A percentile compares a stretch with the other conserved stretches of the same genome.
phyloP scores from a whole-genome alignment of 768 basidiomycete species.

The Phaeotremella skinneri region DNA sequence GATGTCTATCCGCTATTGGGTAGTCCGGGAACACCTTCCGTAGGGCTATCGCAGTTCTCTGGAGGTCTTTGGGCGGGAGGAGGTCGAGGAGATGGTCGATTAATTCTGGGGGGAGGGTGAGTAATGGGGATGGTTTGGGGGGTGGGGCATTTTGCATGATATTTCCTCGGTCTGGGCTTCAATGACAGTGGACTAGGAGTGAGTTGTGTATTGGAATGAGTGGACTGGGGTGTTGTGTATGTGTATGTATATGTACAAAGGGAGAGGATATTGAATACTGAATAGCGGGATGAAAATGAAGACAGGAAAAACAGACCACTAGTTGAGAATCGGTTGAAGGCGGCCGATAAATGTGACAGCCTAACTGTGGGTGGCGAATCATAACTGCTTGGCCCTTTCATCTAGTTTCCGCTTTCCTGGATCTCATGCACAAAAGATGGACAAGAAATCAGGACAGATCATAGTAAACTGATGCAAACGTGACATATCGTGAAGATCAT shows the following conservation, averaged over 20 bases:
- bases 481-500: neutral
- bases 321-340: too few species aligned
- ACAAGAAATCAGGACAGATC: too few species aligned
- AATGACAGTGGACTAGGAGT: neutral
- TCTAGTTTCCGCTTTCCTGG: too few species aligned
- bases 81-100: conserved; percentile 62
- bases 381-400: neutral
- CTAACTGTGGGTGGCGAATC: neutral
- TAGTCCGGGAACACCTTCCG: conserved; percentile 63
- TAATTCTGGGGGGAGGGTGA: conserved; percentile 65
- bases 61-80: conserved; percentile 56
- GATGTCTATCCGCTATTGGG: conserved; percentile 59
- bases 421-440: too few species aligned
- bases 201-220: neutral
- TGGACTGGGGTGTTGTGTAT: neutral
- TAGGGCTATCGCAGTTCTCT: conserved; percentile 62
- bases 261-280: neutral
- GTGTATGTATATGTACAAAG: conserved; percentile 6
- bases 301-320: neutral
- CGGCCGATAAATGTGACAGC: too few species aligned
- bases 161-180: neutral
- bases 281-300: neutral
- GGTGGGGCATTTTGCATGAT: neutral
- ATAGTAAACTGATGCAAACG: neutral
- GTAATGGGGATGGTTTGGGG: conserved; percentile 17